phyloP scores from a whole-genome alignment of 179 eudicot species.

The Dionaea muscipula region DNA sequence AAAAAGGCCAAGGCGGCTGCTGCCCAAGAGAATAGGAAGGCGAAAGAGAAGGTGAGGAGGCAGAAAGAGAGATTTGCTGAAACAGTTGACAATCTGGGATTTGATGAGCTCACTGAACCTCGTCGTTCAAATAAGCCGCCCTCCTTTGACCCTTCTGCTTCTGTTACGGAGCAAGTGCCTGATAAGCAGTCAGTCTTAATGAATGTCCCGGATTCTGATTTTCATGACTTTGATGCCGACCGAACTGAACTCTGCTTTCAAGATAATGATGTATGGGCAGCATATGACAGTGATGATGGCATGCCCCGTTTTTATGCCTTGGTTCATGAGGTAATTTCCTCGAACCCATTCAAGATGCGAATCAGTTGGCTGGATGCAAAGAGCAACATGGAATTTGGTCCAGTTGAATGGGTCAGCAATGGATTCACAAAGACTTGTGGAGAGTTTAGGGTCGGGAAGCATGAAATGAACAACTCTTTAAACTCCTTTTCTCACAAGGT shows the following conservation, averaged over 20 bases:
- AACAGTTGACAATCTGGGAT: slow-evolving; percentile 21
- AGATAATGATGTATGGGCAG: slow-evolving; percentile 82
- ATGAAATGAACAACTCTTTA: slow-evolving; percentile 34
- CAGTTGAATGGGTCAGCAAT: slow-evolving; percentile 44
- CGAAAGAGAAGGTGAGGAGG: slow-evolving; percentile 21
- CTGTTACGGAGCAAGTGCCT: slow-evolving; percentile 10
- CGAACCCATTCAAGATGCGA: slow-evolving; percentile 45
- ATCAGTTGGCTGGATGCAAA: slow-evolving; percentile 63
- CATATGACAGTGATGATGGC: slow-evolving; percentile 81
- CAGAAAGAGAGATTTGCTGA: slow-evolving; percentile 13
- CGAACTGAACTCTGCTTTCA: slow-evolving; percentile 61
- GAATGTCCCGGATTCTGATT: slow-evolving; percentile 80
- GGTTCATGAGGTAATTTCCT: slow-evolving; percentile 54
- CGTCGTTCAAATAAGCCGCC: slow-evolving; percentile 4
- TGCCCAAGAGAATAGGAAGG: slow-evolving; percentile 23
- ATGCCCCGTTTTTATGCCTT: slow-evolving; percentile 85
- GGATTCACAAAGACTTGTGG: slow-evolving; percentile 76
- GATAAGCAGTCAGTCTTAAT: slow-evolving; percentile 19
- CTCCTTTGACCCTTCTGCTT: slow-evolving; percentile 6
- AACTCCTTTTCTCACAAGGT: slow-evolving; percentile 74
- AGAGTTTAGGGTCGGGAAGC: slow-evolving; percentile 47
- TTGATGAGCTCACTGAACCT: slow-evolving; percentile 25
- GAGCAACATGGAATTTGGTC: slow-evolving; percentile 53
- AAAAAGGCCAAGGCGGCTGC: slow-evolving; percentile 16
- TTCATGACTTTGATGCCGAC: slow-evolving; percentile 73